These are phyloP conservation scores for Candida mesenterica DNA, from an alignment of 1,139 yeast species.

Conservation along the genomic window DNA sequence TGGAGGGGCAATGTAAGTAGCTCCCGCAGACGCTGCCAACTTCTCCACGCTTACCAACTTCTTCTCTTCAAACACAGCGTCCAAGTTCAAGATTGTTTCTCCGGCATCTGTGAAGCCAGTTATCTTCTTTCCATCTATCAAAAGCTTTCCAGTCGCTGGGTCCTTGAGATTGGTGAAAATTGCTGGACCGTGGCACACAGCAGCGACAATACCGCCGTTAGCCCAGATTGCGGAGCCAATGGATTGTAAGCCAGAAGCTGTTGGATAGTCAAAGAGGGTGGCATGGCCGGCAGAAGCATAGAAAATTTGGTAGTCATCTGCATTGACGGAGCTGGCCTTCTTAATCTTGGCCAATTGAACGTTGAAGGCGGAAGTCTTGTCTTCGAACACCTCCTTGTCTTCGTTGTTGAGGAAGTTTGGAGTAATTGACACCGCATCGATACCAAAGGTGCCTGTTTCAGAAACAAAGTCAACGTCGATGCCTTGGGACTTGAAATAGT, in stretches of 20 bases:
- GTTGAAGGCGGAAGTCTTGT: constrained; percentile 16
- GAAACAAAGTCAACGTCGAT: constrained; percentile 22
- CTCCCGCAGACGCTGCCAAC: constrained; percentile 17
- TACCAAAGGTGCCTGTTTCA: constrained; percentile 22
- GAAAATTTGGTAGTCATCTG: constrained; percentile 19
- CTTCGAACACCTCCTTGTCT: constrained; percentile 13
- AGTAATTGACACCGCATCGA: constrained; percentile 19
- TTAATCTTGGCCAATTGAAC: constrained; percentile 14
- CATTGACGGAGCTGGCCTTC: constrained; percentile 17
- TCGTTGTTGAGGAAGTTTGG: constrained; percentile 16
- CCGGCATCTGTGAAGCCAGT: constrained; percentile 26
- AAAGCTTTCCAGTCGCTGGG: constrained; percentile 15
- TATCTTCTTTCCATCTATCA: constrained; percentile 18
- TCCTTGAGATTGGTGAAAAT: constrained; percentile 17
- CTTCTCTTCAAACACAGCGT: constrained; percentile 11
- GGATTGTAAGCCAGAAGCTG: constrained; percentile 17
- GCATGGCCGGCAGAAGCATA: constrained; percentile 27
- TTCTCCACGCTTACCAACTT: constrained; percentile 15
- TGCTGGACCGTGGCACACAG: constrained; percentile 23
- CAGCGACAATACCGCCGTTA: constrained; percentile 20
- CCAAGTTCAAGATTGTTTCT: constrained; percentile 10
- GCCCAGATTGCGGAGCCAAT: constrained; percentile 17
- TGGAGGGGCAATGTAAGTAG: constrained; percentile 17
- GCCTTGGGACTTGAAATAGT: constrained; percentile 15
- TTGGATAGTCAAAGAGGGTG: constrained; percentile 21